These are phyloP conservation scores for Parietaria judaica DNA, from an alignment of 306 rosid species.

Conservation along the genomic window DNA sequence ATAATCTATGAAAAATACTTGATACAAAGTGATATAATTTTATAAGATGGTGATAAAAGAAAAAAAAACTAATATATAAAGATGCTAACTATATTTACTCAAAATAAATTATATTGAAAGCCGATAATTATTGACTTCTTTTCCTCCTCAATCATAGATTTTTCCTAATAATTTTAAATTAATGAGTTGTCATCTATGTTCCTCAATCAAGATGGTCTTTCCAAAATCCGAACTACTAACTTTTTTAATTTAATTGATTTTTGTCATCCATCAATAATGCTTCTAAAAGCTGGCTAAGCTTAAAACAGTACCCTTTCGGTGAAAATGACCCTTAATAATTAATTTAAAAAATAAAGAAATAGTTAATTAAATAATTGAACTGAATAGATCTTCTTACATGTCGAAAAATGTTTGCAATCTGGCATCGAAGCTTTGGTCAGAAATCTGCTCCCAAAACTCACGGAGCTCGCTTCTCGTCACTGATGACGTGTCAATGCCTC, in stretches of 20 bases:
- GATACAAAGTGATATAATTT: no score
- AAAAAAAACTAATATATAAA: no score
- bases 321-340: not conserved
- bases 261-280: not conserved
- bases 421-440: slow-evolving; percentile 75
- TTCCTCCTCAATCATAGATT: not conserved
- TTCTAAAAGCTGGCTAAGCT: not conserved
- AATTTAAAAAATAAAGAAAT: not conserved
- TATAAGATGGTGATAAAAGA: no score
- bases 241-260: no score
- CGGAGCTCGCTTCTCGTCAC: slow-evolving; percentile 50
- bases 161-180: not conserved
- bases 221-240: no score
- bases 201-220: no score
- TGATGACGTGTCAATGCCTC: slow-evolving; percentile 54
- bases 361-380: not conserved
- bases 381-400: slow-evolving; percentile 40
- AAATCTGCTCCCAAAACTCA: slow-evolving; percentile 82
- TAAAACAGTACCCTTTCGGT: not conserved
- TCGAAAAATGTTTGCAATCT: slow-evolving; percentile 89
- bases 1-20: no score
- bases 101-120: not conserved
- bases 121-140: not conserved
- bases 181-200: no score
- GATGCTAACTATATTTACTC: no score